Evolutionary conservation across 495 filamentous ascomycete species (phyloP), one percentile per base, ranked within the genome.

Genomic region (Lentithecium fluviatile): DNA sequence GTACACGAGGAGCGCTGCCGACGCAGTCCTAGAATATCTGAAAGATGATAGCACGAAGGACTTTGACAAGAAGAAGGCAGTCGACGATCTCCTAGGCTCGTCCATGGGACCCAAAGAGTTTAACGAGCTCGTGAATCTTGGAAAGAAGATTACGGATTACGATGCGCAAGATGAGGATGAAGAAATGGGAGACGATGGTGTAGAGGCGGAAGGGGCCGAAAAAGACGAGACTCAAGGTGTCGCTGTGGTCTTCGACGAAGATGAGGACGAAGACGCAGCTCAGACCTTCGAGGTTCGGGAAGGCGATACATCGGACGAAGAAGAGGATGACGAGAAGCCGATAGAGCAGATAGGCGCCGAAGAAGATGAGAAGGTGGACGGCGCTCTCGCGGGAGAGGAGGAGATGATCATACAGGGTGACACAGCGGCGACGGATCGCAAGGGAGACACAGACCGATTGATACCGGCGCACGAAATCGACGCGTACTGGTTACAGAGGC

Each of bases 91-190:
- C 54, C 71, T 99, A 40, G 95, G 93, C 24, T 82, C 80, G 8
- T 85, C 84, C 0, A 86, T 95, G 79, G 85, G 81, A 32, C 84
- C 89, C 0, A 96, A 97, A 71, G 87, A 95, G 69, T 99, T 96
- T 75, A 97, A 97, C 68, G 94, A 97, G 75, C 77, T 97, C 47
- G 87, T 97, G 49, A 99, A 96, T 71, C 79, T 99, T 6, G 90
- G 93, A 32, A 99, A 97, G 79, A 99, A 99, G 75, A 96, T 99
- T 65, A 97, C 95, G 26, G 94, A 99, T 73, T 99, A 97, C 77
- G 89, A 96, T 73, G 90, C 89, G 29, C 91, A 97, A 69, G 93
- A 97, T 67, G 94, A 98, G 24, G 93, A 97, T 67, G 94, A 96
- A 58, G 85, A 91, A 36, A 89, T 92, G 85, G 88, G 81, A 25